Evolutionary conservation across 805 yeast genomes (phyloP), one percentile per base, ranked within the genome.

Genomic region (Saccharomycopsis schoenii): DNA sequence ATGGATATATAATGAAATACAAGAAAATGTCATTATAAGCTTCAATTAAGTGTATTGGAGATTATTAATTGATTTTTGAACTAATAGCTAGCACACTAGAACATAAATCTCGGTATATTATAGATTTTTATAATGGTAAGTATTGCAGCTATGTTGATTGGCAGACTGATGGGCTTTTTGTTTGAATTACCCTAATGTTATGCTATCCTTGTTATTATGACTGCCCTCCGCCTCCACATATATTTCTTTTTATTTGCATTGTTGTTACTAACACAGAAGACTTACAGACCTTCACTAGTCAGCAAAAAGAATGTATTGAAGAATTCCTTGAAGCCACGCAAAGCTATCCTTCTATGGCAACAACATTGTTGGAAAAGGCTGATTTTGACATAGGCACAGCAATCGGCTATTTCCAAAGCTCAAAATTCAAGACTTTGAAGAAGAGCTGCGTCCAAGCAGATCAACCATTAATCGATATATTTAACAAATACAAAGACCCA

Each of bases 401-500:
- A 21, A 36, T 57, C 14, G 39, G 47, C 43, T 14, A 5, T n/a
- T 57, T 19, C 39, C 47, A 39, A 10, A 50, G 29, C 9, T 10
- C 41, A 19, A 57, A 9, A 14, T 25, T 15, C 25, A 37, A 21
- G 3, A 19, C 39, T 14, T 15, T 29, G 34, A 54, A 17, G 15
- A 51, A n/a, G 14, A 58, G 19, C 41, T 24, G 39, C 14, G 6
- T 61, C 3, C 29, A 41, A 21, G 11, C 39, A 10, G 57, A 29
- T 14, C n/a, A 43, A 37, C 14, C 21, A 2, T 52, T 60, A n/a
- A 50, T n/a, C 17, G 50, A 57, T 39, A 50, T 61, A 25, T 61
- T 58, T 29, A 37, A 58, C 25, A 58, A 58, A 42, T 61, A 58
- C 34, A 43, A 58, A 55, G 64, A 57, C 29, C 14, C 36, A 3